These are phyloP conservation scores for Geotrichum carabidarum DNA, from an alignment of 1,139 yeast genomes.

Conservation along the genomic window DNA sequence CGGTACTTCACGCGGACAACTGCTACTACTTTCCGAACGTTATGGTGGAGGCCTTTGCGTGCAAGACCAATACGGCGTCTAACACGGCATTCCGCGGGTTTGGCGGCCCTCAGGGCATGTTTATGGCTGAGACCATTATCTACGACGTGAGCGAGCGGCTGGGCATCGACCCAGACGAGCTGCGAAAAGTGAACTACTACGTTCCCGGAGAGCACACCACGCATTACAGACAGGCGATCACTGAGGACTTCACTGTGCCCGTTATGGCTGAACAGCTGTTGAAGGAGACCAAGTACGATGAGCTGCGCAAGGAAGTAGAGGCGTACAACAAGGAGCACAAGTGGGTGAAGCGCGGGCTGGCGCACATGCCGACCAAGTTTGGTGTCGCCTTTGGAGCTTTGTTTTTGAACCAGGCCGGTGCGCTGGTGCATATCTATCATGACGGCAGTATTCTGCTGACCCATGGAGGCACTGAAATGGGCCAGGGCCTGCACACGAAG, in stretches of 20 bases:
- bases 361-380: constrained; percentile 44
- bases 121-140: constrained; percentile 41
- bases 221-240: constrained; percentile 42
- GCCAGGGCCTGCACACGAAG: constrained; percentile 47
- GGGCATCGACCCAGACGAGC: constrained; percentile 39
- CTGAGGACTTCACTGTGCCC: constrained; percentile 41
- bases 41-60: constrained; percentile 38
- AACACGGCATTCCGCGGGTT: constrained; percentile 48
- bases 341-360: constrained; percentile 45
- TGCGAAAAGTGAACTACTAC: constrained; percentile 40
- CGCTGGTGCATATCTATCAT: constrained; percentile 43
- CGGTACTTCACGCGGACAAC: constrained; percentile 43
- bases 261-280: constrained; percentile 37
- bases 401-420: constrained; percentile 46
- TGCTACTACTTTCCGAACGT: constrained; percentile 44
- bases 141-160: constrained; percentile 40
- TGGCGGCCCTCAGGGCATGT: constrained; percentile 49
- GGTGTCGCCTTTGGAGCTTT: constrained; percentile 46
- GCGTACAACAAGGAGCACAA: constrained; percentile 39
- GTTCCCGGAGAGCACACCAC: constrained; percentile 36
- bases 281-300: constrained; percentile 36
- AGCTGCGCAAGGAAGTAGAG: constrained; percentile 37
- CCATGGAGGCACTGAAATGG: constrained; percentile 49
- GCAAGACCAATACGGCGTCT: constrained; percentile 44
- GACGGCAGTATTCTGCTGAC: constrained; percentile 44